Conservation (phyloP, 2,329 filamentous ascomycete genomes). For the Colletotrichum godetiae region DNA sequence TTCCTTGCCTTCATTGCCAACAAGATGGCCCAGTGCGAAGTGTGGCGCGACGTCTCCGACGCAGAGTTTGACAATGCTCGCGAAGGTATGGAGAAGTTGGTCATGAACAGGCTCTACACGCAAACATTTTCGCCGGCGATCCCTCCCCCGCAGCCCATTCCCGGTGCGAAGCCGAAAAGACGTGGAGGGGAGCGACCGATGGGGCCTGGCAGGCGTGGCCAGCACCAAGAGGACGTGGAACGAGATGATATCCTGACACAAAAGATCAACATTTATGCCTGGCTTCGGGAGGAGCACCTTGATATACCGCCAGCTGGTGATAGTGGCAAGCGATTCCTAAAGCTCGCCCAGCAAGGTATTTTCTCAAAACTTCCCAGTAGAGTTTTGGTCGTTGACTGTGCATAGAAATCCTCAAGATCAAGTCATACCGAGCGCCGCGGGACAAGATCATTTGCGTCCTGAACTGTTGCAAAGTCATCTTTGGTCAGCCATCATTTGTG, state of each 20-base stretch:
- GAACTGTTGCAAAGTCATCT: slow-evolving; percentile 99
- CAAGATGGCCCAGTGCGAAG: slow-evolving; percentile 97
- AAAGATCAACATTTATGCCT: slow-evolving; percentile 96
- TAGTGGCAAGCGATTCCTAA: slow-evolving; percentile 88
- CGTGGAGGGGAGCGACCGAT: slow-evolving; percentile 75
- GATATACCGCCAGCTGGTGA: slow-evolving; percentile 89
- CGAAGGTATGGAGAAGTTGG: slow-evolving; percentile 99
- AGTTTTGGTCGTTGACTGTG: slow-evolving; percentile 41
- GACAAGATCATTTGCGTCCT: slow-evolving; percentile 99
- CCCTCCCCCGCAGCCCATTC: slow-evolving; percentile 79
- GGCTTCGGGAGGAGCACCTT: slow-evolving; percentile 92
- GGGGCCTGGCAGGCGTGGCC: slow-evolving; percentile 87
- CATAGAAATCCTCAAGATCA: slow-evolving; percentile 93
- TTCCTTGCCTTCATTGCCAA: slow-evolving; percentile 97
- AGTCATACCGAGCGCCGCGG: slow-evolving; percentile 93
- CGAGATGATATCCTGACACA: slow-evolving; percentile 95
- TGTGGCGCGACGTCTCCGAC: slow-evolving; percentile 95
- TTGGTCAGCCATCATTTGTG: slow-evolving; percentile 68
- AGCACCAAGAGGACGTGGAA: slow-evolving; percentile 98
- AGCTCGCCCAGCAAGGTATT: slow-evolving; percentile 86
- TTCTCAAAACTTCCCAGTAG: neutral
- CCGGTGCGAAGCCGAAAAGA: slow-evolving; percentile 74
- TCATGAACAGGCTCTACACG: slow-evolving; percentile 96
- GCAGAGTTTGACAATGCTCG: slow-evolving; percentile 98
- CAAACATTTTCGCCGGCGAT: slow-evolving; percentile 98